These are phyloP conservation scores for Albizia julibrissin DNA, from an alignment of 306 rosid species.

Conservation along the genomic window DNA sequence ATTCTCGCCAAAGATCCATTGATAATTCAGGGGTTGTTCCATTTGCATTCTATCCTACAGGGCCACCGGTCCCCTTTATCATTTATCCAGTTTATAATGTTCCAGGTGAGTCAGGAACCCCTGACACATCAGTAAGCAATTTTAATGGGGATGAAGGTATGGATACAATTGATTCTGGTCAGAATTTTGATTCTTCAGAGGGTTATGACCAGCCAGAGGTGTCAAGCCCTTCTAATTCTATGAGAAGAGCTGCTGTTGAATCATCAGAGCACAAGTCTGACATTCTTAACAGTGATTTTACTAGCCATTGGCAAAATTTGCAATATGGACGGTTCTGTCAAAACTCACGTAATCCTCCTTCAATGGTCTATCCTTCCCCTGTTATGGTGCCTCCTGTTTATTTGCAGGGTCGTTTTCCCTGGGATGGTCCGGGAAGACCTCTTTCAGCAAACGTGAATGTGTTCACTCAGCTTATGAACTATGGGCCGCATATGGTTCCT, in stretches of 20 bases:
- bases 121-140: conserved; percentile 70
- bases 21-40: conserved; percentile 69
- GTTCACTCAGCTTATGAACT: conserved; percentile 57
- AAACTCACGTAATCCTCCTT: conserved; percentile 48
- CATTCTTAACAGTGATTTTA: conserved; percentile 84
- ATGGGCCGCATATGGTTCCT: conserved; percentile 76
- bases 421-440: conserved; percentile 99
- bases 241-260: conserved; percentile 52
- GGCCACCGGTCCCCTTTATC: conserved; percentile 96
- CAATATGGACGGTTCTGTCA: conserved; percentile 81
- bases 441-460: conserved; percentile 60
- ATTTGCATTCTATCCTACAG: conserved; percentile 81
- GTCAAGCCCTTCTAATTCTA: conserved; percentile 52
- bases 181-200: conserved; percentile 65
- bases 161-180: conserved; percentile 65
- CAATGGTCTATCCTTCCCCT: conserved; percentile 62
- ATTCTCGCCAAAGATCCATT: conserved; percentile 67
- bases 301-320: conserved; percentile 85
- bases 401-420: conserved; percentile 80
- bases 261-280: conserved; percentile 60
- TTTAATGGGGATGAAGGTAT: conserved; percentile 60
- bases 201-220: conserved; percentile 60
- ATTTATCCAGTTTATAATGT: conserved; percentile 75
- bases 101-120: conserved; percentile 59
- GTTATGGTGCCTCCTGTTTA: conserved; percentile 72